A percentile compares a stretch with the other conserved stretches of the same genome.
Conservation (phyloP, 805 yeast species). For the Saccharomycopsis olivae region DNA sequence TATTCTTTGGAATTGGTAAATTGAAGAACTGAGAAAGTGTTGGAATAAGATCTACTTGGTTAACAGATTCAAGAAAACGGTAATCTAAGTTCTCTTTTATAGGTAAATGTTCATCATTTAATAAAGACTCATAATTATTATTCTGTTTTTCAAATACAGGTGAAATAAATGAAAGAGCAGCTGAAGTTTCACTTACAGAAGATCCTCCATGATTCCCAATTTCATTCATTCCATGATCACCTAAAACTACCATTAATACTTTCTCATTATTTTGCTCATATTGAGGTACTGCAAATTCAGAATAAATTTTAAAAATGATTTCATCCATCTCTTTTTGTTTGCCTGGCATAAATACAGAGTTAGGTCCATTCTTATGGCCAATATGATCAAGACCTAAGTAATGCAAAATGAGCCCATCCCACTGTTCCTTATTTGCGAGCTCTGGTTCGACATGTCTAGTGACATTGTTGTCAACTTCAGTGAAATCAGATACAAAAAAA, state of each 20-base stretch:
- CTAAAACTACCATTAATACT: constrained; percentile 66
- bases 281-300: constrained; percentile 36
- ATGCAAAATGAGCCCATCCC: constrained; percentile 87
- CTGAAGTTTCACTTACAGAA: constrained; percentile 81
- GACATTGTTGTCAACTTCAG: constrained; percentile 88
- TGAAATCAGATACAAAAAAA: constrained; percentile 89
- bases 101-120: constrained; percentile 28
- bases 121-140: constrained; percentile 13
- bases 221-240: constrained; percentile 95
- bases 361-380: constrained; percentile 95
- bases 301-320: constrained; percentile 44
- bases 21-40: constrained; percentile 51
- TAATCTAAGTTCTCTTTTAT: constrained; percentile 32
- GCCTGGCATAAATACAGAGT: constrained; percentile 63
- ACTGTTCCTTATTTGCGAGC: constrained; percentile 32
- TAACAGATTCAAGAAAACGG: constrained; percentile 40
- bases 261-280: constrained; percentile 34
- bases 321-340: constrained; percentile 84
- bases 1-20: constrained; percentile 60
- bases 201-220: constrained; percentile 97
- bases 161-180: constrained; percentile 67
- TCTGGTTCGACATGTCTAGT: constrained; percentile 72
- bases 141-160: constrained; percentile 35
- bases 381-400: constrained; percentile 93
- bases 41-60: constrained; percentile 69